Percentiles rank a stretch among this genome's conserved stretches.
Conservation (phyloP, 768 basidiomycete genomes). For the Lentinula lateritia region DNA sequence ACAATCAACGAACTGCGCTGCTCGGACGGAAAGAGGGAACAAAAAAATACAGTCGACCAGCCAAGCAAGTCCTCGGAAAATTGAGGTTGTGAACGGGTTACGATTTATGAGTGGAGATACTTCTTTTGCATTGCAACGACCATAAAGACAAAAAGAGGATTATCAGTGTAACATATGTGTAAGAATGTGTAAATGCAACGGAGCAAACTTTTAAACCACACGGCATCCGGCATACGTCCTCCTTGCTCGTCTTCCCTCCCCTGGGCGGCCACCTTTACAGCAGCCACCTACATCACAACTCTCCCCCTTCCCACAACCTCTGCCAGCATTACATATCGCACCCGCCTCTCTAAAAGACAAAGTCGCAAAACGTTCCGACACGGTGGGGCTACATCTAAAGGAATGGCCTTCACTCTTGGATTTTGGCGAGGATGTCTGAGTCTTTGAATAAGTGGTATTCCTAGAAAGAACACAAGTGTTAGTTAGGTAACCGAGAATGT, state of each 20-base stretch:
- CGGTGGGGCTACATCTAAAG: not conserved
- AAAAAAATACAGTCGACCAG: not conserved
- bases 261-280: not conserved
- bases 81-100: too few relatives aligned
- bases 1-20: too few relatives aligned
- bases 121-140: constrained; percentile 11
- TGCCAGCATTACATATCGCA: too few relatives aligned
- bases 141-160: constrained; percentile 9
- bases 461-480: constrained; percentile 31
- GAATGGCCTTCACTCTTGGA: constrained; percentile 60
- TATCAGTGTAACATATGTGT: not conserved
- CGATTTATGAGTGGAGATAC: not conserved
- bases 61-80: too few relatives aligned
- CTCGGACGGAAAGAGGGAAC: not conserved
- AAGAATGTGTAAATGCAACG: not conserved
- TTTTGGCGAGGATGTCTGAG: constrained; percentile 92
- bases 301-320: too few relatives aligned
- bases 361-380: too few relatives aligned
- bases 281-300: too few relatives aligned
- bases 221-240: not conserved
- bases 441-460: constrained; percentile 96
- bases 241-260: not conserved
- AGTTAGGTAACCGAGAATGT: constrained; percentile 1
- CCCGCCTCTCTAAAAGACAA: too few relatives aligned
- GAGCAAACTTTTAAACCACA: not conserved